Conservation (phyloP, 352 stramenopile genomes). For the Aphanomyces invadans region DNA sequence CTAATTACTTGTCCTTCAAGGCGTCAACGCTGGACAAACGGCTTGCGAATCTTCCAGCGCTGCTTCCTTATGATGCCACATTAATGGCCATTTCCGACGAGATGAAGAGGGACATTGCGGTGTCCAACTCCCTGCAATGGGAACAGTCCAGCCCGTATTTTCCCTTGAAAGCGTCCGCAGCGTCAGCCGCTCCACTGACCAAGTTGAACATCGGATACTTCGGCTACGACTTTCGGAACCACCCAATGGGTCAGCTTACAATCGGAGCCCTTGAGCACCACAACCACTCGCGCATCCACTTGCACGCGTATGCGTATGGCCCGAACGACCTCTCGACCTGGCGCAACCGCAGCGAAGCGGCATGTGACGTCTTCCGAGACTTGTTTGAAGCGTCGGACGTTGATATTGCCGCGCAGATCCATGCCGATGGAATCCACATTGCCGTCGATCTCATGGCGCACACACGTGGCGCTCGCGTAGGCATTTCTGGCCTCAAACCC, state of each 20-base stretch:
- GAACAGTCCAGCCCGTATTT: slow-evolving; percentile 33
- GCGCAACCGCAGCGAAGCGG: slow-evolving; percentile 42
- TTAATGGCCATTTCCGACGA: slow-evolving; percentile 44
- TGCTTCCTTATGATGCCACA: slow-evolving; percentile 69
- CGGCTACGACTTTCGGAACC: slow-evolving; percentile 37
- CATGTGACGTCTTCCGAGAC: slow-evolving; percentile 59
- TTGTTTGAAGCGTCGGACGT: slow-evolving; percentile 43
- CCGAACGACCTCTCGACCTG: slow-evolving; percentile 58
- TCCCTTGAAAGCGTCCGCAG: slow-evolving; percentile 27
- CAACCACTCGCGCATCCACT: slow-evolving; percentile 36
- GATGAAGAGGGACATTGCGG: slow-evolving; percentile 42
- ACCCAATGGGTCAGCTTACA: slow-evolving; percentile 88
- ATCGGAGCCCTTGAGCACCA: slow-evolving; percentile 76
- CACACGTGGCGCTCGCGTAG: slow-evolving; percentile 69
- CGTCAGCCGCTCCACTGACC: neutral
- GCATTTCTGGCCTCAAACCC: slow-evolving; percentile 51
- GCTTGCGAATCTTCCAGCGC: slow-evolving; percentile 26
- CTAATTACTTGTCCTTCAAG: no score
- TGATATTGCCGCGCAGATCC: slow-evolving; percentile 44
- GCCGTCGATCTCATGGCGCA: slow-evolving; percentile 89
- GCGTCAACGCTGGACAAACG: no score
- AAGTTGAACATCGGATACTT: slow-evolving; percentile 33
- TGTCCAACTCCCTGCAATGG: slow-evolving; percentile 27
- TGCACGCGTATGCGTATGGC: slow-evolving; percentile 79
- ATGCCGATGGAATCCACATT: slow-evolving; percentile 59